Percentiles rank a stretch among this genome's conserved stretches.
Evolutionary conservation across 768 basidiomycete genomes (phyloP).

Genomic region (Pisolithus microcarpus): DNA sequence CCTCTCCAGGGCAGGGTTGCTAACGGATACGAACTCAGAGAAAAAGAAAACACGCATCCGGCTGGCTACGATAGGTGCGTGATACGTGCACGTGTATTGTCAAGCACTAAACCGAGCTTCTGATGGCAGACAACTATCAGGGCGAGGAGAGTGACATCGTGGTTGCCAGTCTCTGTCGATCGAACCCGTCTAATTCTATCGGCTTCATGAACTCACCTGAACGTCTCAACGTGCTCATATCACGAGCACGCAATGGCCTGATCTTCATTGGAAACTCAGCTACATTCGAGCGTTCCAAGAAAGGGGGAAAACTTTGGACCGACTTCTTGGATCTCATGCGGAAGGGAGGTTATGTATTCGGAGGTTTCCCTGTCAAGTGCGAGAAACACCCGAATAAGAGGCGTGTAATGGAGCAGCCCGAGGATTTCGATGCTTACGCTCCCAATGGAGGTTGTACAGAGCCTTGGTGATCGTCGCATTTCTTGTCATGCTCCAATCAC

Average conservation of each 20-base stretch:
- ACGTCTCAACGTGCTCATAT: conserved; percentile 64
- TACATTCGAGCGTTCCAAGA: conserved; percentile 48
- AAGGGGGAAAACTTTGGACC: conserved; percentile 47
- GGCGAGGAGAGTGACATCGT: conserved; percentile 72
- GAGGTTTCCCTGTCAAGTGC: conserved; percentile 55
- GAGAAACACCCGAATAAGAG: conserved; percentile 43
- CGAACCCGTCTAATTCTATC: conserved; percentile 48
- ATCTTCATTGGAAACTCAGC: conserved; percentile 59
- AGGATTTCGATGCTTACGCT: conserved; percentile 43
- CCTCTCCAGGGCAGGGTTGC: conserved; percentile 48
- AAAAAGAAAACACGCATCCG: conserved; percentile 41
- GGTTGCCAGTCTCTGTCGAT: conserved; percentile 52
- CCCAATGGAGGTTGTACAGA: conserved; percentile 60
- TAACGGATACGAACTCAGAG: conserved; percentile 34
- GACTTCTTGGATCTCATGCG: conserved; percentile 41
- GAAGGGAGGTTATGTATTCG: conserved; percentile 40
- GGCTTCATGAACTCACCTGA: conserved; percentile 70
- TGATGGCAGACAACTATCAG: conserved; percentile 59
- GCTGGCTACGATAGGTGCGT: conserved; percentile 58
- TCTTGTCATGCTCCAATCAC: not conserved
- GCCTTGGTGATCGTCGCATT: conserved; percentile 42
- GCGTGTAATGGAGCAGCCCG: conserved; percentile 32
- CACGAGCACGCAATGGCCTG: conserved; percentile 56
- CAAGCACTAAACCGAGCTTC: not conserved
- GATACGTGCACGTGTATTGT: not conserved